Evolutionary conservation across 2,329 filamentous ascomycete genomes (phyloP), one percentile per base, ranked within the genome.

Genomic region (Colletotrichum sp.): DNA sequence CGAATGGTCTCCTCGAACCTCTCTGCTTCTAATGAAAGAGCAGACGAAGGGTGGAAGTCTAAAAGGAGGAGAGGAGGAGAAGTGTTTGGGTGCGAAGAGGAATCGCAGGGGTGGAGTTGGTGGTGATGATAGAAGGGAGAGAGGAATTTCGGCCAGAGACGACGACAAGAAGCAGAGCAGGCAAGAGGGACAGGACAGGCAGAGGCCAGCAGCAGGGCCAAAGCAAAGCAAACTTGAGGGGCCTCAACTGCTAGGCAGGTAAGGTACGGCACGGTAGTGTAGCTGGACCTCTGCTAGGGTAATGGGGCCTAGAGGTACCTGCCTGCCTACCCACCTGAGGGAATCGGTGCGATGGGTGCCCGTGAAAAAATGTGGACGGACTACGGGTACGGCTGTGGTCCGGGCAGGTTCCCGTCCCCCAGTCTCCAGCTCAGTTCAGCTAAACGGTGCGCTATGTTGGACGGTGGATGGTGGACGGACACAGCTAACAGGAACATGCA

Each of bases 11-110:
- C 75, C 66, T 73, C 72, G 29, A 59, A 69, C 61, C 68, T 75
- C 69, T 73, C 75, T 76, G 75, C 75, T 69, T 75, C 75, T 76
- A 76, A 69, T 75, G 73, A 76, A 76, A 76, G 75, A 73, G 75
- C 75, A 76, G 75, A 75, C 54, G 75, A 73, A 70, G 71, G 57
- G 43, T 61, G 57, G 55, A 62, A 72, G 62, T 51, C 72, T 74
- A 51, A 65, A 69, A 64, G 72, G 66, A 65, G 65, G 70, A 72
- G 70, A 69, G 58, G 70, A 74, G 69, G 64, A 66, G 70, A 63
- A 65, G 66, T 61, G 66, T 36, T 70, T 74, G 73, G 64, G 71
- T 71, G 66, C 71, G 71, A 71, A 59, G 59, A 70, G 64, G 64
- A 70, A 68, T 63, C 57, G 67, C 64, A 74, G 59, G 72, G 69